These are phyloP conservation scores for Ocimum tenuiflorum DNA, from an alignment of 257 asterid species.

Conservation along the genomic window DNA sequence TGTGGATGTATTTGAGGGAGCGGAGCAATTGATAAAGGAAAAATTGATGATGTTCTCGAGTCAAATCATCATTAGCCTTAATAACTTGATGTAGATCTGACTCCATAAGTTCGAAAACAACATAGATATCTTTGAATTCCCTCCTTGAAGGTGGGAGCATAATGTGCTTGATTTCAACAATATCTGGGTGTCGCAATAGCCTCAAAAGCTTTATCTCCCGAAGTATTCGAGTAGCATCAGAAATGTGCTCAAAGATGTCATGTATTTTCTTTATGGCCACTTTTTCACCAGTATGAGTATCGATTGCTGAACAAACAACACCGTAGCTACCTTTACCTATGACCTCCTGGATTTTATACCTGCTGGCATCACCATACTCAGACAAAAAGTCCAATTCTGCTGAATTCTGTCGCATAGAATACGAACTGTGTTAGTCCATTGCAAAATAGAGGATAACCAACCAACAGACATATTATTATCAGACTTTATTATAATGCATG, in stretches of 20 bases:
- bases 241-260: slow-evolving; percentile 70
- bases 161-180: slow-evolving; percentile 81
- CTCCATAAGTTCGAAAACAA: slow-evolving; percentile 93
- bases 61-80: slow-evolving; percentile 94
- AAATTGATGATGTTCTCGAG: slow-evolving; percentile 77
- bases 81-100: slow-evolving; percentile 94
- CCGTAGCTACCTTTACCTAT: slow-evolving; percentile 94
- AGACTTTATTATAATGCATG: not conserved
- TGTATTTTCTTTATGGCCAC: slow-evolving; percentile 92
- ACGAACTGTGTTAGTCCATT: slow-evolving; percentile 7
- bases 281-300: slow-evolving; percentile 71
- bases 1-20: slow-evolving; percentile 79
- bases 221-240: slow-evolving; percentile 88
- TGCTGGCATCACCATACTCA: slow-evolving; percentile 82
- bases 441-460: slow-evolving; percentile 7
- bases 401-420: slow-evolving; percentile 42
- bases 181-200: slow-evolving; percentile 87
- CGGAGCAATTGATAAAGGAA: slow-evolving; percentile 89
- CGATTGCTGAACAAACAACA: slow-evolving; percentile 84
- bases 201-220: slow-evolving; percentile 90
- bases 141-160: slow-evolving; percentile 94
- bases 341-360: slow-evolving; percentile 74
- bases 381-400: slow-evolving; percentile 78
- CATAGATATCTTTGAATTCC: slow-evolving; percentile 80
- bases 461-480: not conserved